Evolutionary conservation across 768 basidiomycete species (phyloP).

Genomic region (Naganishia friedmannii): DNA sequence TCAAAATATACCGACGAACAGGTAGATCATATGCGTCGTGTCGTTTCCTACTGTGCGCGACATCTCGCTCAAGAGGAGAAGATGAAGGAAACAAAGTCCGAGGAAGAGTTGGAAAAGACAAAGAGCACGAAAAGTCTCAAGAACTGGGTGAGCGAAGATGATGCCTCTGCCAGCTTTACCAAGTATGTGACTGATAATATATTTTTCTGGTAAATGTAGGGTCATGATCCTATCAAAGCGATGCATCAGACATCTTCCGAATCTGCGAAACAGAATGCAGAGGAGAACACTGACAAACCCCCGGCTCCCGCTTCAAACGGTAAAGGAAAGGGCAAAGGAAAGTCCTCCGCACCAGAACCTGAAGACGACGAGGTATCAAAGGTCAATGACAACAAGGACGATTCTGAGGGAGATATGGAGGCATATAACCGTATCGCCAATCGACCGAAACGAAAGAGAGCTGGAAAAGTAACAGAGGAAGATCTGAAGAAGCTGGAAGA

Average conservation of each 20-base stretch:
- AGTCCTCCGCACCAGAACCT: slow-evolving; percentile 30
- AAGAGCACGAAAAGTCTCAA: slow-evolving; percentile 49
- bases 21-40: slow-evolving; percentile 52
- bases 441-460: slow-evolving; percentile 26
- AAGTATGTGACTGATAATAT: neutral
- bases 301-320: neutral
- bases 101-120: slow-evolving; percentile 58
- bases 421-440: slow-evolving; percentile 8
- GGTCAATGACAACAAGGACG: slow-evolving; percentile 27
- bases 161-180: neutral
- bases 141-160: slow-evolving; percentile 45
- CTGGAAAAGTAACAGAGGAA: slow-evolving; percentile 9
- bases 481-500: slow-evolving; percentile 20
- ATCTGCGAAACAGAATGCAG: slow-evolving; percentile 23
- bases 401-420: slow-evolving; percentile 31
- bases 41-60: slow-evolving; percentile 52
- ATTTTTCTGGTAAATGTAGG: slow-evolving; percentile 29
- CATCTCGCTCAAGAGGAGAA: slow-evolving; percentile 54
- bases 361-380: slow-evolving; percentile 30
- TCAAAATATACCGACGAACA: slow-evolving; percentile 53
- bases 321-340: slow-evolving; percentile 31
- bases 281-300: slow-evolving; percentile 29
- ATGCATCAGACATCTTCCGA: slow-evolving; percentile 11
- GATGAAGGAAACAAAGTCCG: slow-evolving; percentile 66
- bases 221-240: slow-evolving; percentile 48